Percentiles rank a stretch among this genome's conserved stretches.
phyloP scores from a whole-genome alignment of 23 red algal genomes.

The Agarophyton chilense region DNA sequence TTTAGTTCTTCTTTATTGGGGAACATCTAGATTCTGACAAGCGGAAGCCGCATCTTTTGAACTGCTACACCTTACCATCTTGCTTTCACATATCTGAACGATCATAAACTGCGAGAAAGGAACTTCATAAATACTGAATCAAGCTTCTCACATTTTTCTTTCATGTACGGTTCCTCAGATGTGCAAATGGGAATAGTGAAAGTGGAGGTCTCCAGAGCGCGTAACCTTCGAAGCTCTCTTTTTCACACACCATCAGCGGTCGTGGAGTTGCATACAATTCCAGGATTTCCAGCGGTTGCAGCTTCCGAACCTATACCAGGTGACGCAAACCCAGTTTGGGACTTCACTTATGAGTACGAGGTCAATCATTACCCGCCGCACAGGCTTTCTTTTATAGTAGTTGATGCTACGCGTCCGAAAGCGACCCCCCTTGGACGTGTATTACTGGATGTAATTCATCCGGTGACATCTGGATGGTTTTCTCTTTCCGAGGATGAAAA shows the following conservation, averaged over 20 bases:
- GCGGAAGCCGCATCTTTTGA: too few species aligned
- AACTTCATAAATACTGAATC: too few species aligned
- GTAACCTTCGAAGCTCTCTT: slow-evolving; percentile 4
- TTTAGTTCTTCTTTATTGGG: too few species aligned
- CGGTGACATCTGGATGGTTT: slow-evolving; percentile 10
- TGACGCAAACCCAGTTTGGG: slow-evolving; percentile 20
- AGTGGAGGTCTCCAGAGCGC: not conserved
- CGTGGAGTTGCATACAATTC: slow-evolving; percentile 22
- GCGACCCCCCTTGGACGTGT: not conserved
- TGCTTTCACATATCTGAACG: too few species aligned
- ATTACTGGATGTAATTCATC: not conserved
- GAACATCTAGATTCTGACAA: too few species aligned
- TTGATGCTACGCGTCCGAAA: not conserved
- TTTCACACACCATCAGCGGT: slow-evolving; percentile 13
- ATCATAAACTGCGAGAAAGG: too few species aligned
- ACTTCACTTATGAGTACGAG: slow-evolving; percentile 4
- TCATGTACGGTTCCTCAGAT: not conserved
- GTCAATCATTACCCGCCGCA: slow-evolving; percentile 13
- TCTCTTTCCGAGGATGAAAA: not conserved
- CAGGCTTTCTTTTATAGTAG: not conserved
- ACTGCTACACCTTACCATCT: too few species aligned
- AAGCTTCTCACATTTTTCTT: too few species aligned
- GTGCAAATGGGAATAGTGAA: not conserved
- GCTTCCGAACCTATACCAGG: not conserved
- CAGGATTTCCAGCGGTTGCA: not conserved